phyloP scores from a whole-genome alignment of 345 rosid species.

The Citrus reticulata region DNA sequence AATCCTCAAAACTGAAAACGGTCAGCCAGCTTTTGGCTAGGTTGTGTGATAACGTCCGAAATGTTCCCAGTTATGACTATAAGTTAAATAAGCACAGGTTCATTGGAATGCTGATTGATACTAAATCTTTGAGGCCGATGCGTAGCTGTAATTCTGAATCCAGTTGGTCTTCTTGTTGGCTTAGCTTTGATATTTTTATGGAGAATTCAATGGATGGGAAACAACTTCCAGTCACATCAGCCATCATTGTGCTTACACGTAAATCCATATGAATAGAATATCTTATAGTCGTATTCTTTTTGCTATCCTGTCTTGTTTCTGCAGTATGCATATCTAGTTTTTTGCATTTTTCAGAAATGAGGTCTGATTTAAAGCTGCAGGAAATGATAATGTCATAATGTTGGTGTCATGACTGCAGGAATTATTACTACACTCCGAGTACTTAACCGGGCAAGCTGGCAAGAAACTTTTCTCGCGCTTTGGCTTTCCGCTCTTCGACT shows the following conservation, averaged over 20 bases:
- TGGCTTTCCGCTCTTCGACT: conserved; percentile 77
- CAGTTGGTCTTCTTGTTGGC: conserved; percentile 51
- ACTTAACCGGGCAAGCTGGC: conserved; percentile 62
- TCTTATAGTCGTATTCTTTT: background rate
- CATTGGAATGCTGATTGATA: conserved; percentile 32
- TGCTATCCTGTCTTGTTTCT: background rate
- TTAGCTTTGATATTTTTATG: conserved; percentile 52
- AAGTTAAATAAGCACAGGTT: conserved; percentile 32
- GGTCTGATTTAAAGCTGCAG: background rate
- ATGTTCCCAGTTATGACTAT: conserved; percentile 29
- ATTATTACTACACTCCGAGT: conserved; percentile 40
- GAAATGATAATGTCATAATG: conserved; percentile 5
- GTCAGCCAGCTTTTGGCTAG: conserved; percentile 33
- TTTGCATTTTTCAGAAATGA: background rate
- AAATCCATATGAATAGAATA: conserved; percentile 7
- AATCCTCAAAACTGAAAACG: conserved; percentile 26
- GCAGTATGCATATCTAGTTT: background rate
- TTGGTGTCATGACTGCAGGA: conserved; percentile 36
- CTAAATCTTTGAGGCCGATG: conserved; percentile 28
- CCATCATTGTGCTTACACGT: conserved; percentile 43
- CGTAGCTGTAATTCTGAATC: conserved; percentile 31
- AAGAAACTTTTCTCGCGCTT: conserved; percentile 65
- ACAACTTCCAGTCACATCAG: conserved; percentile 48
- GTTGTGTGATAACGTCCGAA: conserved; percentile 34
- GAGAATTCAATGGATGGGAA: conserved; percentile 60